Percentiles rank a stretch among this genome's conserved stretches.
phyloP scores from a whole-genome alignment of 805 yeast species.

The Kazachstania africana region DNA sequence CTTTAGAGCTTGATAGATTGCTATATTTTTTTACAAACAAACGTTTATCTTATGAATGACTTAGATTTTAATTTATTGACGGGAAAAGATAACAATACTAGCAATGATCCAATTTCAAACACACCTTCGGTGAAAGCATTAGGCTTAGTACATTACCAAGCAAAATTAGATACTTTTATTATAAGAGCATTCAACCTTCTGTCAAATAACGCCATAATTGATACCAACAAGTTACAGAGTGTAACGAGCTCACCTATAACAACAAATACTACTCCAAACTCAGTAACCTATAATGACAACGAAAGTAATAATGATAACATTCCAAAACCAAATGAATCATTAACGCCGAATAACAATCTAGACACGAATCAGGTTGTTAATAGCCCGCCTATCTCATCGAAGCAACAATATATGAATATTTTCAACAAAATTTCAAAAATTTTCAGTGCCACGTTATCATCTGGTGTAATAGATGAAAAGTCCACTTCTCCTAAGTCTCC shows the following conservation, averaged over 20 bases:
- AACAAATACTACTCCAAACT: constrained; percentile 14
- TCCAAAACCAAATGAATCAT: constrained; percentile 2
- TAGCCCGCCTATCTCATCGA: constrained; percentile 2
- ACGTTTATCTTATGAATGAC: constrained; percentile 3
- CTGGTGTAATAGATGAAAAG: constrained; percentile 19
- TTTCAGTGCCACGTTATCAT: constrained; percentile 18
- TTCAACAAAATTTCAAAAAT: constrained; percentile 22
- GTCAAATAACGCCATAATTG: constrained; percentile 11
- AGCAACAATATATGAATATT: constrained; percentile 13
- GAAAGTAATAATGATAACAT: constrained; percentile 1
- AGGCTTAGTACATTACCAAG: constrained; percentile 14
- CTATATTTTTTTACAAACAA: too few relatives aligned
- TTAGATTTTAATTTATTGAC: constrained; percentile 2
- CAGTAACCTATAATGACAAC: constrained; percentile 2
- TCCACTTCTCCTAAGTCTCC: constrained; percentile 25
- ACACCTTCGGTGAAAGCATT: too few relatives aligned
- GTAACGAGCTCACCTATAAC: constrained; percentile 17
- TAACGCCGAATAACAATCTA: not conserved
- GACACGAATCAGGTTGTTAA: constrained; percentile 1
- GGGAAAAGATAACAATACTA: not conserved
- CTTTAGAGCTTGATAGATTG: too few relatives aligned
- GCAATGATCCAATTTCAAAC: too few relatives aligned
- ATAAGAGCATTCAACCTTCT: constrained; percentile 16
- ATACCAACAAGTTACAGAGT: constrained; percentile 10
- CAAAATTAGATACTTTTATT: constrained; percentile 19